A percentile compares a stretch with the other conserved stretches of the same genome.
These are phyloP conservation scores for Xylaria sp. DNA, from an alignment of 2,329 filamentous ascomycete genomes.

Conservation along the genomic window DNA sequence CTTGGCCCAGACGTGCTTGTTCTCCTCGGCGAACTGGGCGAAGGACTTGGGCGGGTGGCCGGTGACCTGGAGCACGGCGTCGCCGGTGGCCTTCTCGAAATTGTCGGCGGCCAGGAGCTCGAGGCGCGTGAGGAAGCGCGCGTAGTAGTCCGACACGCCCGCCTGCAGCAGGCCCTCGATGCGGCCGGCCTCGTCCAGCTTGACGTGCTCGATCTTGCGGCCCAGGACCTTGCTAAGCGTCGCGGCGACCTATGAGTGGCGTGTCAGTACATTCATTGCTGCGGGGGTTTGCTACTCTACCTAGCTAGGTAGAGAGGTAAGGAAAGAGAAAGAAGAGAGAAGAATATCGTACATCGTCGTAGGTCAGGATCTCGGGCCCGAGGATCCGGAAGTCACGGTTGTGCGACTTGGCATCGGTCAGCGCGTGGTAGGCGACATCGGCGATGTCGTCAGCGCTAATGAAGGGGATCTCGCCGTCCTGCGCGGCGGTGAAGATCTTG, in stretches of 20 bases:
- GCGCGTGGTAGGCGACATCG: slow-evolving; percentile 23
- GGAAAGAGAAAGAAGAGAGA: too few relatives aligned
- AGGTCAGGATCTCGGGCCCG: slow-evolving; percentile 25
- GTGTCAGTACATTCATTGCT: slow-evolving; percentile 8
- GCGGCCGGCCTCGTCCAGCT: slow-evolving; percentile 21
- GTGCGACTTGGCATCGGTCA: slow-evolving; percentile 25
- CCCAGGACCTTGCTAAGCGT: slow-evolving; percentile 25
- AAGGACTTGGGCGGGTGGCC: slow-evolving; percentile 25
- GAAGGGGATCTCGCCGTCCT: slow-evolving; percentile 27
- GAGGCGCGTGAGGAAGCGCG: slow-evolving; percentile 21
- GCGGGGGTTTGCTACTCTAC: too few relatives aligned
- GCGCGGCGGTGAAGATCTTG: slow-evolving; percentile 26
- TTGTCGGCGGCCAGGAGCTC: slow-evolving; percentile 19
- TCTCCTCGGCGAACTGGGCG: slow-evolving; percentile 19
- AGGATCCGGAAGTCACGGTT: slow-evolving; percentile 23
- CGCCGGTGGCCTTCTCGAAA: slow-evolving; percentile 19
- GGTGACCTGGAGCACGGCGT: slow-evolving; percentile 23
- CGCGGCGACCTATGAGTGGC: slow-evolving; percentile 23
- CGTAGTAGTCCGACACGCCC: slow-evolving; percentile 22
- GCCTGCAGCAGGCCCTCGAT: slow-evolving; percentile 17
- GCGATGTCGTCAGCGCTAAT: slow-evolving; percentile 26
- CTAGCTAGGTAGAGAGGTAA: background rate
- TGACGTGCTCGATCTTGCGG: slow-evolving; percentile 28
- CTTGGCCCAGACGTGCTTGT: slow-evolving; percentile 21
- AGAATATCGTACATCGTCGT: slow-evolving; percentile 26